Percentiles rank a stretch among this genome's conserved stretches.
These are phyloP conservation scores for Erythrophleum ivorense DNA, from an alignment of 331 rosid genomes.

Conservation along the genomic window DNA sequence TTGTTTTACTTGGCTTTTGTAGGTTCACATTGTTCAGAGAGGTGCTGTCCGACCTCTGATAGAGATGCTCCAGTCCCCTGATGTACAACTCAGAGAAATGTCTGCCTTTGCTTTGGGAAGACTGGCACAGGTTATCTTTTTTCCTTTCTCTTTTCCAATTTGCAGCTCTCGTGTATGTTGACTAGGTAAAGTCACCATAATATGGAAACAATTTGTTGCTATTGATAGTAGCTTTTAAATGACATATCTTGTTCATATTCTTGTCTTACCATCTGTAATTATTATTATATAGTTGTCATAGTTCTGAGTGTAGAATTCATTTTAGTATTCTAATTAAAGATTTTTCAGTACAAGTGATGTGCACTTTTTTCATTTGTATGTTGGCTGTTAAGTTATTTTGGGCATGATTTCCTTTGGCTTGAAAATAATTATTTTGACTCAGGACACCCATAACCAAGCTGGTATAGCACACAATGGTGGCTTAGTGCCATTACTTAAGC, in stretches of 20 bases:
- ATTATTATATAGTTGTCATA: background rate
- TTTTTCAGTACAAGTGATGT: constrained; percentile 25
- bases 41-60: constrained; percentile 97
- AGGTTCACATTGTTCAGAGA: constrained; percentile 99
- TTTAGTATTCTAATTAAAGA: constrained; percentile 4
- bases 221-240: constrained; percentile 33
- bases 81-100: constrained; percentile 95
- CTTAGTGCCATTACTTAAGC: constrained; percentile 86
- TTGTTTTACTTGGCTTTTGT: constrained; percentile 32
- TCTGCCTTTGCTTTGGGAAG: constrained; percentile 99
- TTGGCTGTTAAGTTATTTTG: constrained; percentile 9
- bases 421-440: constrained; percentile 43
- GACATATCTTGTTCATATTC: background rate
- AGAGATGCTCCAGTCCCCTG: constrained; percentile 98
- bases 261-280: constrained; percentile 8
- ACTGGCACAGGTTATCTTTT: constrained; percentile 83
- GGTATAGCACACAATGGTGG: constrained; percentile 98
- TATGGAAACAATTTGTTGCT: constrained; percentile 22
- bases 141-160: background rate
- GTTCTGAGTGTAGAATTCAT: constrained; percentile 1
- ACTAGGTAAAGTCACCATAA: constrained; percentile 7
- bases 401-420: constrained; percentile 26
- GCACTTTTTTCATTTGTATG: constrained; percentile 11
- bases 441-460: constrained; percentile 98
- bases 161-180: constrained; percentile 29